Conservation (phyloP, 305 asterid species). For the Caryopteris hybrid region DNA sequence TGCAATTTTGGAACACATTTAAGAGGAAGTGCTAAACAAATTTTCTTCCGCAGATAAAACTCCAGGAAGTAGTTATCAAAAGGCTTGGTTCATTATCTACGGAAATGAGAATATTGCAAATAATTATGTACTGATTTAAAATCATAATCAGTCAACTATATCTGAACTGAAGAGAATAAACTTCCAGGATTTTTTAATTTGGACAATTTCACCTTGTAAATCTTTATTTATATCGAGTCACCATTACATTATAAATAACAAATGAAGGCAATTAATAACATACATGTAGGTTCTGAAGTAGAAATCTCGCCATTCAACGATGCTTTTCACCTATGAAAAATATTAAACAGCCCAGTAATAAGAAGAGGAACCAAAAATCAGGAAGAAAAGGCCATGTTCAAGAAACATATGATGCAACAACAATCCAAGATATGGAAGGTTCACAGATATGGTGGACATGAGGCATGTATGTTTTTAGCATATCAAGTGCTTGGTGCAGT, state of each 20-base stretch:
- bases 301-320: slow-evolving; percentile 89
- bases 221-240: background rate
- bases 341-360: slow-evolving; percentile 1
- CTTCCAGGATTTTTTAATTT: background rate
- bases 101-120: background rate
- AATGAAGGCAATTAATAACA: slow-evolving; percentile 34
- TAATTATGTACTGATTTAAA: no score
- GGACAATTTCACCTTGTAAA: background rate
- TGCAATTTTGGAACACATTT: background rate
- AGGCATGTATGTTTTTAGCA: background rate
- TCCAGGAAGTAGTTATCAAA: background rate
- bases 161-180: background rate
- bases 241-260: background rate
- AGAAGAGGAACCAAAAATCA: background rate
- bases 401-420: slow-evolving; percentile 2
- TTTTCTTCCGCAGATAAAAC: background rate
- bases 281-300: slow-evolving; percentile 74
- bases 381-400: background rate
- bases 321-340: slow-evolving; percentile 61
- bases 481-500: background rate
- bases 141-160: no score
- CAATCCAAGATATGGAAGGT: background rate
- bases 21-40: background rate
- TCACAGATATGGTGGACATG: background rate
- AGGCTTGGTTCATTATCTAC: background rate